Evolutionary conservation across 345 rosid genomes (phyloP).

Genomic region (Arabidopsis arenosa): DNA sequence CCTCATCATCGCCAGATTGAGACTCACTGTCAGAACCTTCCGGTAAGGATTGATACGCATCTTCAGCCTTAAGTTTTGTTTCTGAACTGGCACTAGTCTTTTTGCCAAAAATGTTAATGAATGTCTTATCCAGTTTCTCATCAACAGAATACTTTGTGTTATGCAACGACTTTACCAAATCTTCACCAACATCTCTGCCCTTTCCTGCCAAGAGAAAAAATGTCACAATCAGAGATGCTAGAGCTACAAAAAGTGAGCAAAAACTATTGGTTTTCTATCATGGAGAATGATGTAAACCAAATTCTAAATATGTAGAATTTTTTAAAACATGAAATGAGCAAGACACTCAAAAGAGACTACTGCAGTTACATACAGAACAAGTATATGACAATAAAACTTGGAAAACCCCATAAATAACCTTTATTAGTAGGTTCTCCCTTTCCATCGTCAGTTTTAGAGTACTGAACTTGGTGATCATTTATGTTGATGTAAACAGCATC

Average conservation of each 20-base stretch:
- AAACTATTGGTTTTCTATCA: background rate
- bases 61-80: conserved; percentile 45
- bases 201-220: conserved; percentile 58
- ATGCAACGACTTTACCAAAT: conserved; percentile 81
- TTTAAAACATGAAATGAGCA: conserved; percentile 17
- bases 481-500: conserved; percentile 97
- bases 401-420: conserved; percentile 54
- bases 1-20: conserved; percentile 44
- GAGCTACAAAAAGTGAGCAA: conserved; percentile 4
- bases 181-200: conserved; percentile 80
- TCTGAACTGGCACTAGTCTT: conserved; percentile 48
- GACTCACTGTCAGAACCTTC: conserved; percentile 46
- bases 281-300: conserved; percentile 30
- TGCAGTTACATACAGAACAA: conserved; percentile 8
- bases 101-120: conserved; percentile 69
- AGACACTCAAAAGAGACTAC: conserved; percentile 5
- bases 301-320: background rate
- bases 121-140: conserved; percentile 82
- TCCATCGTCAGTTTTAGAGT: conserved; percentile 71
- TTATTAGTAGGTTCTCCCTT: conserved; percentile 54
- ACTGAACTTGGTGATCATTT: conserved; percentile 90
- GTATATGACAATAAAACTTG: conserved; percentile 15
- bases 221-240: conserved; percentile 21
- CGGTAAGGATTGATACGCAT: conserved; percentile 36
- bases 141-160: conserved; percentile 82